A percentile compares a stretch with the other conserved stretches of the same genome.
Evolutionary conservation across 2,329 filamentous ascomycete species (phyloP).

Genomic region (Sphaerulina vaccinii): DNA sequence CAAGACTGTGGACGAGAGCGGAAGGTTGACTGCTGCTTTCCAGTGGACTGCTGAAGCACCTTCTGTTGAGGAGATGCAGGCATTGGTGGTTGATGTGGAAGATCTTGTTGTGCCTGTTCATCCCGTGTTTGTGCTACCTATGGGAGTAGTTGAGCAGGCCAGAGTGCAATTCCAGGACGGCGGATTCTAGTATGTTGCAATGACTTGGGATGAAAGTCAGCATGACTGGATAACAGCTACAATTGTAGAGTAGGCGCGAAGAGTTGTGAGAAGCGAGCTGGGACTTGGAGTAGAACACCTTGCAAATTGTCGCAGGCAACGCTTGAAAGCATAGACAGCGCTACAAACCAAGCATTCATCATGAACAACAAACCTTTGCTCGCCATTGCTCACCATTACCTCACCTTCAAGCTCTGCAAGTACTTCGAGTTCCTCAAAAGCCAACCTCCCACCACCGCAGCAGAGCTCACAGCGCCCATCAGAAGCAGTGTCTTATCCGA

Average conservation of each 20-base stretch:
- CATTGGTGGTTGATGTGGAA: constrained; percentile 62
- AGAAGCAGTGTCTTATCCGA: constrained; percentile 41
- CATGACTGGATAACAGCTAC: no score
- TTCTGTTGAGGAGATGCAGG: constrained; percentile 51
- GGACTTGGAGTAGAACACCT: no score
- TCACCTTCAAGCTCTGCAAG: constrained; percentile 25
- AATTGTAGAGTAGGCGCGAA: no score
- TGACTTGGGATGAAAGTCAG: no score
- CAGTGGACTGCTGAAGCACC: constrained; percentile 51
- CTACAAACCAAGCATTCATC: no score
- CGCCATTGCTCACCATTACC: constrained; percentile 6
- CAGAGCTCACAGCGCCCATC: constrained; percentile 40
- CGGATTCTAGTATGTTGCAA: no score
- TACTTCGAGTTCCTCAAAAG: constrained; percentile 47
- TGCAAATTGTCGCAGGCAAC: no score
- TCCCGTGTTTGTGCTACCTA: constrained; percentile 82
- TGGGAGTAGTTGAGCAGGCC: constrained; percentile 59
- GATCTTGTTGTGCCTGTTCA: constrained; percentile 72
- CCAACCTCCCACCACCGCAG: constrained; percentile 40
- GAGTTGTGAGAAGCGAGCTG: no score
- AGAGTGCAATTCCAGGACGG: constrained; percentile 27
- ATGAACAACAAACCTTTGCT: no score
- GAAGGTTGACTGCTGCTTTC: constrained; percentile 42
- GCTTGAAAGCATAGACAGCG: no score
- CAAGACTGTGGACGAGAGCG: constrained; percentile 18